Base-by-base conservation (phyloP, 768 basidiomycete species). In the Coprinopsis marcescibilis region DNA sequence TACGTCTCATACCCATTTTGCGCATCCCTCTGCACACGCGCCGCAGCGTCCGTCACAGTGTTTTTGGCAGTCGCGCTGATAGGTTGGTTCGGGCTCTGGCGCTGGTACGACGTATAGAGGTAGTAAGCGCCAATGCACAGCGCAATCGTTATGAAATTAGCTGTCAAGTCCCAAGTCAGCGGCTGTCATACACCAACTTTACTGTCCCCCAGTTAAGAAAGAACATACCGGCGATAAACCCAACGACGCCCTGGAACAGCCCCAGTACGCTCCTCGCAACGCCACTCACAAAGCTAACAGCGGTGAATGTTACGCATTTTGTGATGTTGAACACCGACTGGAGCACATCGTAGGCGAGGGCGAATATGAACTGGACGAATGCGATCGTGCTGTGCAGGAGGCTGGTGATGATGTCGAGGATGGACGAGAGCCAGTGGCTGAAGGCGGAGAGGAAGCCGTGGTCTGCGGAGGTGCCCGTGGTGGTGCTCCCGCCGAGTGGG, bases 321-420 rank as follows among this genome's bases (percentile, higher is more conserved):
- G 26, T 29, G 4, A 49, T 25, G 41, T 37, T 43, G 4, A 63
- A 23, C 7, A 43, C 48, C 20, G 56, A 55, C 21, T 55, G 25
- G 15, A 65, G 26, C 4, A 61, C 48, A 21, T 63, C 58, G 24
- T 55, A 53, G 12, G 53, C 56, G 2, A 67, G 54, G 2, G 60
- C 55, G 8, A 63, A 43, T 13, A 67, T 53, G 27, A 64, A 62
- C 23, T 65, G 57, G 54, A 65, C 60, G 19, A 67, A 55, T 8
- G 65, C 64, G 20, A 64, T 45, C 4, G 66, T 47, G 4, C 63
- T 62, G 43, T 60, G 57, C 55, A 62, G 34, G n/a, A 66, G 41
- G 6, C 58, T 58, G 20, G 52, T 50, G 30, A 54, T 36, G 26
- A 65, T 56, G 23, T 37, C 52, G 23, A 52, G 47, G 11, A 64